Evolutionary conservation across 768 basidiomycete genomes (phyloP).

Genomic region (Calocera viscosa): DNA sequence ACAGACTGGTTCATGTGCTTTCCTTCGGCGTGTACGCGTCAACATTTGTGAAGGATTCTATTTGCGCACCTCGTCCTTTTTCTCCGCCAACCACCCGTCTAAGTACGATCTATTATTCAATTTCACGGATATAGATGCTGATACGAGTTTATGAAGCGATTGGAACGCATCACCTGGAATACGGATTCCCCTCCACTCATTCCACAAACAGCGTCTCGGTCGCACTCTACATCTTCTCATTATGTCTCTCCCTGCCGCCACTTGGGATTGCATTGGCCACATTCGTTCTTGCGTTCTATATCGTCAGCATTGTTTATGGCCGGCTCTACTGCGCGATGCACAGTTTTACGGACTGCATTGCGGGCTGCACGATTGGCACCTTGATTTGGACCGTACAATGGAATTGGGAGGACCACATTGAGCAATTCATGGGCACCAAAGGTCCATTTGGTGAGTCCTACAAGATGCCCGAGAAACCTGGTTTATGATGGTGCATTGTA

Average conservation of each 20-base stretch:
- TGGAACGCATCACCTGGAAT: constrained; percentile 72
- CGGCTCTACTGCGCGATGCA: constrained; percentile 84
- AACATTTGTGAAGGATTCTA: constrained; percentile 76
- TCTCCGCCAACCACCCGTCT: constrained; percentile 83
- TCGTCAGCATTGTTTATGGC: constrained; percentile 61
- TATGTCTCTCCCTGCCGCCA: constrained; percentile 35
- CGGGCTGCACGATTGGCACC: constrained; percentile 53
- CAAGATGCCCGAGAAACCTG: constrained; percentile 13
- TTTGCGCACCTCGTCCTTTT: constrained; percentile 82
- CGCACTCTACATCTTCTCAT: constrained; percentile 55
- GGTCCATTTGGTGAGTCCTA: constrained; percentile 25
- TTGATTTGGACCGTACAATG: constrained; percentile 45
- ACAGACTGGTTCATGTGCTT: constrained; percentile 54
- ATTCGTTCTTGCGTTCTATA: constrained; percentile 43
- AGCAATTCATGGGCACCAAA: constrained; percentile 27
- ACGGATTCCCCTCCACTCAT: constrained; percentile 93
- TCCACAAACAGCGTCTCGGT: constrained; percentile 84
- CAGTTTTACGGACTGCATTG: constrained; percentile 59
- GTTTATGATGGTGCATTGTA: constrained; percentile 1
- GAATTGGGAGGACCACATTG: constrained; percentile 30
- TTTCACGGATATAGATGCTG: not conserved
- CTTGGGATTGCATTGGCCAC: constrained; percentile 27
- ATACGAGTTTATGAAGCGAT: constrained; percentile 39
- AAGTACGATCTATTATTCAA: constrained; percentile 38
- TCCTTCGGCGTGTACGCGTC: constrained; percentile 75